Base-by-base conservation (phyloP, 306 rosid species). In the Urtica urens region DNA sequence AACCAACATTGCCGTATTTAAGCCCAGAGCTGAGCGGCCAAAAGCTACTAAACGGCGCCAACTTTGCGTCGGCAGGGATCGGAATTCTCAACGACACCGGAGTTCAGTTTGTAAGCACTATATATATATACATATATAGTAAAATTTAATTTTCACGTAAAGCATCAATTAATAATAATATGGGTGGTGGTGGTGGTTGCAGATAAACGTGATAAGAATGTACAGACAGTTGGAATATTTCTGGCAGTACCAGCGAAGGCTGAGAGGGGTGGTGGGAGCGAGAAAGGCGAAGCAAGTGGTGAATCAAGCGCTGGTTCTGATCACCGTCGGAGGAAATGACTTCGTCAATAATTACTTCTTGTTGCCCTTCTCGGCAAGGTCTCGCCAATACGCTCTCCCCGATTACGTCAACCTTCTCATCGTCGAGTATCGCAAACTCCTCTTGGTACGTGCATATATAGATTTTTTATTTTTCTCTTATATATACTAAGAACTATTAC, bases 61-160 rank as follows among this genome's bases (percentile, higher is more conserved):
- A 83, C 62, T 83, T 83, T 55, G 94, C 94, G 49, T 79, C 88
- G 0, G 88, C 82, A 19, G 88, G 94, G 46, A 73, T 83, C 12
- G 94, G 94, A 54, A 79, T 83, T 26, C 90, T 79, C 20, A 83
- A 83, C 44, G 94, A 79, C 73, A 79, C 94, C 17, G 94, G 94
- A 10, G 2, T 57, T 62, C 94, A 83, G 45, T 83, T 83, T 74
- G 94, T 79, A 61, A 61, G 94, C 70, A 9, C 4, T 3, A 10
- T 19, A 21, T 26, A 24, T 34, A 7, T 35, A 3, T 13, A 2
- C 34, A 1, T 10, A 14, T 10, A 3, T 35, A 35, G 11, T 35
- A 7, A 35, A 3, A 35, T 35, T 7, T 35, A 35, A 7, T 35
- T 7, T 9, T 35, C 13, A 7, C 7, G 37, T 31, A 7, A 31